phyloP scores from a whole-genome alignment of 768 basidiomycete species.

The Mycena venus region DNA sequence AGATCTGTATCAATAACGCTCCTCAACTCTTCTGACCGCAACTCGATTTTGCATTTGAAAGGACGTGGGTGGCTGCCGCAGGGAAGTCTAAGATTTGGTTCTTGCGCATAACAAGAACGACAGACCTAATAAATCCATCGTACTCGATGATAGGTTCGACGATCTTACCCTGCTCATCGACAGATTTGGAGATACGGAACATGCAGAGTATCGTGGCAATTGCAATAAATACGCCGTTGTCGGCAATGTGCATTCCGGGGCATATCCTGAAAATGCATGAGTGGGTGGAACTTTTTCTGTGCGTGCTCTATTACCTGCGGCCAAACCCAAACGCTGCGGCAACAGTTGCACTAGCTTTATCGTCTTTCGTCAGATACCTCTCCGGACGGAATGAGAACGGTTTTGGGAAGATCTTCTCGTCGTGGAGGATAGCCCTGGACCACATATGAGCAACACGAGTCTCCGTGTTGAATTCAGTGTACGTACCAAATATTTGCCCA shows the following conservation, averaged over 20 bases:
- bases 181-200: constrained; percentile 16
- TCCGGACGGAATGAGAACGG: constrained; percentile 45
- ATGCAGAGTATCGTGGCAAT: constrained; percentile 36
- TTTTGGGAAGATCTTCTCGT: constrained; percentile 40
- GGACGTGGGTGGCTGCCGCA: constrained; percentile 2
- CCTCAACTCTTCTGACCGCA: background rate
- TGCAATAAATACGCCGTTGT: constrained; percentile 35
- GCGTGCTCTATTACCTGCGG: constrained; percentile 20
- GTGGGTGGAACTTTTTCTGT: background rate
- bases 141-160: constrained; percentile 8
- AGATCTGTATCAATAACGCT: background rate
- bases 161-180: constrained; percentile 6
- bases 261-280: constrained; percentile 29
- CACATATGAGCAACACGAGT: constrained; percentile 43
- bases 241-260: constrained; percentile 37
- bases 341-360: constrained; percentile 29
- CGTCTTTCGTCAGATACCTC: constrained; percentile 32
- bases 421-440: constrained; percentile 45
- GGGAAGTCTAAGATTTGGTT: background rate
- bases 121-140: constrained; percentile 16
- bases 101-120: background rate
- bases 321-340: constrained; percentile 27
- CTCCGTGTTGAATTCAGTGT: background rate
- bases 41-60: constrained; percentile 22
- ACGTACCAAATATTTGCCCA: constrained; percentile 23